These are phyloP conservation scores for Eugenia klotzschiana DNA, from an alignment of 441 rosid species.

Conservation along the genomic window DNA sequence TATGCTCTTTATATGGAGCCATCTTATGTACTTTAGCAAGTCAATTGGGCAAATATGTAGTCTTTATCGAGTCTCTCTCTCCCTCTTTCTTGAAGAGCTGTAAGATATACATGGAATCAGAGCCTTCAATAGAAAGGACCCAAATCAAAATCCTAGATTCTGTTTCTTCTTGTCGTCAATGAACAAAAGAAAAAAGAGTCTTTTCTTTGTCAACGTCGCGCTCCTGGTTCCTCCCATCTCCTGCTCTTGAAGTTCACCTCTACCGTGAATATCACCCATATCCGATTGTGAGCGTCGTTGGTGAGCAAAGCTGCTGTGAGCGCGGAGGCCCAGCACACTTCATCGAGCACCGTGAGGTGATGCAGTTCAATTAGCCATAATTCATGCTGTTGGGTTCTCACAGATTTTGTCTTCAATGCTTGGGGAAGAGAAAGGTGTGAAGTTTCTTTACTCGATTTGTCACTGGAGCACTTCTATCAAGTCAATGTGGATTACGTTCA, in stretches of 20 bases:
- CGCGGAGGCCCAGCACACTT: neutral
- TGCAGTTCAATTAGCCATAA: neutral
- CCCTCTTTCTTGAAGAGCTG: neutral
- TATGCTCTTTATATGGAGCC: neutral
- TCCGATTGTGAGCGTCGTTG: neutral
- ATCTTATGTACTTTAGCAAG: neutral
- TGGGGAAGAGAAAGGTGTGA: neutral
- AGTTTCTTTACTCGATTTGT: neutral
- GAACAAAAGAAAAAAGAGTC: neutral
- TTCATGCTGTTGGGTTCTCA: neutral
- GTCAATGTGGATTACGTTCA: neutral
- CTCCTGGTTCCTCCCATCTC: neutral
- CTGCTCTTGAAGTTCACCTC: neutral
- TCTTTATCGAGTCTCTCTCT: neutral
- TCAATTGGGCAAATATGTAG: neutral
- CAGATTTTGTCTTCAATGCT: neutral
- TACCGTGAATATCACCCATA: neutral
- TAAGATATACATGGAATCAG: neutral
- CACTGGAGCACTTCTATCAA: neutral
- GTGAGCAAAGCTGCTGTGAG: neutral
- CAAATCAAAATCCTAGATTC: neutral
- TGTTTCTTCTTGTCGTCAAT: neutral
- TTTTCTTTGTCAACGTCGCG: neutral
- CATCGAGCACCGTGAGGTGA: neutral
- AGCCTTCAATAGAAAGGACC: neutral